phyloP scores from a whole-genome alignment of 2,329 filamentous ascomycete species.

The Cylindrodendrum hubeiense region DNA sequence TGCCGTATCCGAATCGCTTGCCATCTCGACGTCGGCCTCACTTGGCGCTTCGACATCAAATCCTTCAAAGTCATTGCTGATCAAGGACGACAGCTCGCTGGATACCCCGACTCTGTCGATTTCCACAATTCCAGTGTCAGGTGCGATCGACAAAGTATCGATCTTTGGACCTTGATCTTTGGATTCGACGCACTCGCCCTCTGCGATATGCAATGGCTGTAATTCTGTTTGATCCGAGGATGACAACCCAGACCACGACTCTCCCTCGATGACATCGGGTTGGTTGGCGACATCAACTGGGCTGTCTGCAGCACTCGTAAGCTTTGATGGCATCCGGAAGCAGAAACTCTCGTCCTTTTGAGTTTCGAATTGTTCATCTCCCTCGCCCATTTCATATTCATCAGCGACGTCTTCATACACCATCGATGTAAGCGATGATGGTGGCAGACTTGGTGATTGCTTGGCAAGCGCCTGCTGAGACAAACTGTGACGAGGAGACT shows the following conservation, averaged over 20 bases:
- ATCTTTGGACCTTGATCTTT: background rate
- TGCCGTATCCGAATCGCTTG: conserved; percentile 8
- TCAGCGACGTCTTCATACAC: background rate
- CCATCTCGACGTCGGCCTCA: background rate
- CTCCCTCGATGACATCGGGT: background rate
- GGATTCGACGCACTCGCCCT: background rate
- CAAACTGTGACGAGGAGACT: conserved; percentile 13
- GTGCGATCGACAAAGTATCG: background rate
- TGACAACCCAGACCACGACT: conserved; percentile 39
- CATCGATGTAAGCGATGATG: background rate
- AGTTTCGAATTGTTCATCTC: conserved; percentile 35
- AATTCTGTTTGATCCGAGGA: conserved; percentile 11
- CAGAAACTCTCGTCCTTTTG: conserved; percentile 51
- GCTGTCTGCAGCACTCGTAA: background rate
- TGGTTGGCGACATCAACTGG: no score
- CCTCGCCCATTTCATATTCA: background rate
- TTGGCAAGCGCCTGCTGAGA: conserved; percentile 22
- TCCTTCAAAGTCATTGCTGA: conserved; percentile 25
- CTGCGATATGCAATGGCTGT: conserved; percentile 1
- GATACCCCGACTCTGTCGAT: conserved; percentile 9
- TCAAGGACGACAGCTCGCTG: conserved; percentile 35
- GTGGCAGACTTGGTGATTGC: conserved; percentile 22
- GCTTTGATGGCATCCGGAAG: conserved; percentile 43
- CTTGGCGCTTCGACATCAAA: conserved; percentile 7
- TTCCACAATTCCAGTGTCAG: background rate